phyloP scores from a whole-genome alignment of 768 basidiomycete genomes.

The Lactarius deliciosus region DNA sequence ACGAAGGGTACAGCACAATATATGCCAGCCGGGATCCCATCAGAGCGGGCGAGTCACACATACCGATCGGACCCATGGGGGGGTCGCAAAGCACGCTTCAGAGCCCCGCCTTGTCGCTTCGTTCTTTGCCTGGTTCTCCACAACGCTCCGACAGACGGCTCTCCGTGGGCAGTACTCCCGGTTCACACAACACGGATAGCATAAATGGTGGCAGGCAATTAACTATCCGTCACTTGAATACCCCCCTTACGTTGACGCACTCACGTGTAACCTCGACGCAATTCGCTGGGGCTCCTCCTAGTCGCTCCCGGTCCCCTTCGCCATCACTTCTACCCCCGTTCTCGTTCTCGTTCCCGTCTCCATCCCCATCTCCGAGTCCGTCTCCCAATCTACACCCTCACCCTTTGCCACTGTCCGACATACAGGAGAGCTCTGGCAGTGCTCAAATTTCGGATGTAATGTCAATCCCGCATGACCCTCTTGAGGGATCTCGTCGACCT shows the following conservation, averaged over 20 bases:
- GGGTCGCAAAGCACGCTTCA: background rate
- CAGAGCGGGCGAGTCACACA: background rate
- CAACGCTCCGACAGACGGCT: background rate
- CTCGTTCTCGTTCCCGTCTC: background rate
- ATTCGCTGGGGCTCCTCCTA: slow-evolving; percentile 8
- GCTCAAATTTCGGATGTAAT: background rate
- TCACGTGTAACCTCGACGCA: slow-evolving; percentile 9
- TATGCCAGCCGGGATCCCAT: slow-evolving; percentile 2
- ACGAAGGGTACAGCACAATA: slow-evolving; percentile 3
- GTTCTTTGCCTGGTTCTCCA: slow-evolving; percentile 1
- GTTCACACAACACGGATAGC: background rate
- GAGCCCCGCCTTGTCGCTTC: background rate
- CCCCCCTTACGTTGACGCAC: slow-evolving; percentile 7
- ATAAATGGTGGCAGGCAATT: background rate
- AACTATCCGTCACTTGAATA: background rate
- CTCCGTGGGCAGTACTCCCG: background rate
- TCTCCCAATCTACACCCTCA: background rate
- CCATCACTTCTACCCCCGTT: background rate
- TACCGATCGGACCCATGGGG: background rate
- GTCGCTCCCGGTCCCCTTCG: background rate
- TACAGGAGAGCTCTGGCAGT: background rate
- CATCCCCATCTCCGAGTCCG: background rate
- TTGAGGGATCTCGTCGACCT: background rate
- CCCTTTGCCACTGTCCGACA: background rate
- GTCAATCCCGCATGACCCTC: background rate